phyloP scores from a whole-genome alignment of 2,329 filamentous ascomycete genomes.

The Penicillium sp. region DNA sequence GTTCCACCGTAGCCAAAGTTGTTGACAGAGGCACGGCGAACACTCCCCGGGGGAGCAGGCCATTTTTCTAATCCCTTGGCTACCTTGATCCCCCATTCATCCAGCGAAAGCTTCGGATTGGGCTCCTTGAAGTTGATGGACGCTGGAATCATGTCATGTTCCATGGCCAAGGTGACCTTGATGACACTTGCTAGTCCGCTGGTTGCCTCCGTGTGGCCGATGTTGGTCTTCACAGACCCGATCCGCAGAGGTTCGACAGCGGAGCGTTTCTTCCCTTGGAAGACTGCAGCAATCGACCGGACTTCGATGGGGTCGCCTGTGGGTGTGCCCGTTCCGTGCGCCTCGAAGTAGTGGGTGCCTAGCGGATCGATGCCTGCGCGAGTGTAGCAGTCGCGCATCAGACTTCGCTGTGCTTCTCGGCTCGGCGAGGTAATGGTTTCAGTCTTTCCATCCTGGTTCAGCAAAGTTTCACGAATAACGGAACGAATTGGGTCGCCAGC shows the following conservation, averaged over 20 bases:
- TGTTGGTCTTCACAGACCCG: conserved; percentile 20
- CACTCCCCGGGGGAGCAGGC: background rate
- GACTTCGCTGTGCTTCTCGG: background rate
- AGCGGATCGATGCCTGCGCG: background rate
- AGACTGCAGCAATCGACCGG: background rate
- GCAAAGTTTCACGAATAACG: conserved; percentile 36
- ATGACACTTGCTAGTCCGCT: conserved; percentile 16
- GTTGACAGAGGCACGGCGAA: conserved; percentile 24
- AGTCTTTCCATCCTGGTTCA: conserved; percentile 48
- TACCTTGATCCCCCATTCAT: conserved; percentile 2
- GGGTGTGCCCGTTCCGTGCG: conserved; percentile 32
- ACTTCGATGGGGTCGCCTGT: background rate
- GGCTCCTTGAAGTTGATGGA: conserved; percentile 1
- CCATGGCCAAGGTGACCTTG: conserved; percentile 28
- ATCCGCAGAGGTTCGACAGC: background rate
- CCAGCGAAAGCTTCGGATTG: conserved; percentile 4
- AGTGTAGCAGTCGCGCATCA: background rate
- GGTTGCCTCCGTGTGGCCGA: conserved; percentile 21
- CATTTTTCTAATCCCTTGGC: background rate
- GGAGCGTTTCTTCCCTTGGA: background rate
- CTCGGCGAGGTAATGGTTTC: conserved; percentile 37
- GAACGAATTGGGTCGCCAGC: conserved; percentile 45
- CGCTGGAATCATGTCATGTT: conserved; percentile 25
- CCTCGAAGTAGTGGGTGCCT: conserved; percentile 29
- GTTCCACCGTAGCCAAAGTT: conserved; percentile 30